A percentile compares a stretch with the other conserved stretches of the same genome.
Conservation (phyloP, 768 basidiomycete genomes). For the Steccherinum ochraceum region DNA sequence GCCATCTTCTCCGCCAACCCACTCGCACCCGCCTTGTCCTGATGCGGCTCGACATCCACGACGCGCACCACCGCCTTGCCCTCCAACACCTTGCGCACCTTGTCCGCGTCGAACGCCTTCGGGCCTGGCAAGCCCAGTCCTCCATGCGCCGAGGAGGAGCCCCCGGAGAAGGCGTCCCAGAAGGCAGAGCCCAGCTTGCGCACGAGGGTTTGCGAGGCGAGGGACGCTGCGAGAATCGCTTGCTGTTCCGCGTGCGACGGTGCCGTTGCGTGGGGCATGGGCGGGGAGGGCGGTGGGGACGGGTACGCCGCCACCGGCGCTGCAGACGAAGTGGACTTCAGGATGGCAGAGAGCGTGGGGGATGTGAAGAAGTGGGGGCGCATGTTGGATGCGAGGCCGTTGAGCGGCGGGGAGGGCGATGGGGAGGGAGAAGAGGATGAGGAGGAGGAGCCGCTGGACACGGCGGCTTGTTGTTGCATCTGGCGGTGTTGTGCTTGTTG, state of each 20-base stretch:
- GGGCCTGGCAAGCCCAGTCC: neutral
- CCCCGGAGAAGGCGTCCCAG: constrained; percentile 84
- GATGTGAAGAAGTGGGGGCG: constrained; percentile 35
- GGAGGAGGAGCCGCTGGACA: constrained; percentile 2
- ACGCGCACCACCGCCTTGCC: constrained; percentile 76
- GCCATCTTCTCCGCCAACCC: neutral
- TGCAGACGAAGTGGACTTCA: constrained; percentile 14
- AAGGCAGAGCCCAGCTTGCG: constrained; percentile 69
- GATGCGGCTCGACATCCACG: constrained; percentile 60
- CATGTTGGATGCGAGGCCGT: constrained; percentile 22
- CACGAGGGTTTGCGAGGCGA: constrained; percentile 74
- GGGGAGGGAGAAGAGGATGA: constrained; percentile 8
- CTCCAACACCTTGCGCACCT: constrained; percentile 75
- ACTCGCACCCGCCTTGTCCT: neutral
- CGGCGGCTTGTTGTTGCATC: constrained; percentile 17
- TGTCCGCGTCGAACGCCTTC: constrained; percentile 57
- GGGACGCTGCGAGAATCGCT: constrained; percentile 55
- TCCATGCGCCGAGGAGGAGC: constrained; percentile 21
- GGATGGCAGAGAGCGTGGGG: constrained; percentile 24
- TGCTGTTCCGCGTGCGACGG: constrained; percentile 27
- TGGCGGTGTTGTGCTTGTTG: constrained; percentile 47
- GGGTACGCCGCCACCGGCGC: constrained; percentile 25
- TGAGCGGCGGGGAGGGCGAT: constrained; percentile 11
- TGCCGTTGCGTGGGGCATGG: constrained; percentile 20
- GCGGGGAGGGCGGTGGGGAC: constrained; percentile 40